Evolutionary conservation across 208 protist species (phyloP).

Genomic region (Angomonas ambiguus): DNA sequence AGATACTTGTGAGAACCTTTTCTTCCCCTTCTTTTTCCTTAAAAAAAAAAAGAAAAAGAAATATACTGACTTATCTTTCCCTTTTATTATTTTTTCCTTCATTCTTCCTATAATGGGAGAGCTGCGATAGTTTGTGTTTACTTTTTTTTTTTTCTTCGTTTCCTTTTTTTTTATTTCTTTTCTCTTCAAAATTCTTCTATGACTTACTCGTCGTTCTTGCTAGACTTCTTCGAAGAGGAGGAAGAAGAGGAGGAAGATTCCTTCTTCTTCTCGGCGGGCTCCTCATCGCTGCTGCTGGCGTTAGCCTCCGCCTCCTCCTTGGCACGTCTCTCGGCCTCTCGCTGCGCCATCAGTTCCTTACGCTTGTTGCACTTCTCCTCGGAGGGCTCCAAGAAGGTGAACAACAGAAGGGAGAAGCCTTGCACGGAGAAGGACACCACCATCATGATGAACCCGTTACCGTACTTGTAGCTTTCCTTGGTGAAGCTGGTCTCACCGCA

Average conservation of each 20-base stretch:
- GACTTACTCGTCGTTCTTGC: neutral
- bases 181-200: neutral
- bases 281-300: neutral
- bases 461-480: constrained; percentile 22
- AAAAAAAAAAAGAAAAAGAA: constrained; percentile 17
- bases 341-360: neutral
- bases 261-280: constrained; percentile 2
- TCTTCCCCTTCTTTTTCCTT: neutral
- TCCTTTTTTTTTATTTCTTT: neutral
- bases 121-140: neutral
- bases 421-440: constrained; percentile 41
- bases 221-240: constrained; percentile 9
- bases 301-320: constrained; percentile 8
- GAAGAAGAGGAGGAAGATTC: constrained; percentile 11
- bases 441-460: constrained; percentile 44
- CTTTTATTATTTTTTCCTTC: neutral
- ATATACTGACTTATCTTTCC: neutral
- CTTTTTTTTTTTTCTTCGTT: neutral
- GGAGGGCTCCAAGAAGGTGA: constrained; percentile 37
- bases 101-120: too few species aligned
- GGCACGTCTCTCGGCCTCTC: neutral
- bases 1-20: neutral
- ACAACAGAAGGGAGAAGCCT: constrained; percentile 25
- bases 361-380: neutral
- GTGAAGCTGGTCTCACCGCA: constrained; percentile 43